A percentile compares a stretch with the other conserved stretches of the same genome.
phyloP scores from a whole-genome alignment of 1,139 yeast genomes.

The Williopsis jadinii region DNA sequence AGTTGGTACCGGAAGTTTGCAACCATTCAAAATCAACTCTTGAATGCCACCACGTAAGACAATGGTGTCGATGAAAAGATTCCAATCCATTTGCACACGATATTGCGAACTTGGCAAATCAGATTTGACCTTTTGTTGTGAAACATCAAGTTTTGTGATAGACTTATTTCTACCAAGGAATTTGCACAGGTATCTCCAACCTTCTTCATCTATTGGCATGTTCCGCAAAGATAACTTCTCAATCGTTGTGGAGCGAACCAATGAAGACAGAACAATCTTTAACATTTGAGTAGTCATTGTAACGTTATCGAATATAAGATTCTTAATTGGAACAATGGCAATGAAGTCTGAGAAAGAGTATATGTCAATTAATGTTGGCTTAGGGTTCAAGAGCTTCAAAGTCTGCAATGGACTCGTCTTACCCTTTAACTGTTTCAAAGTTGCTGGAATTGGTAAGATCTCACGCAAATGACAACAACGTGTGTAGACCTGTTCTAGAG shows the following conservation, averaged over 20 bases:
- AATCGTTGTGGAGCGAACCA: conserved; percentile 48
- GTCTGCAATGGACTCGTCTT: conserved; percentile 71
- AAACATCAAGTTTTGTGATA: conserved; percentile 66
- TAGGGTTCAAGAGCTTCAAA: conserved; percentile 76
- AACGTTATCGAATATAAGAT: conserved; percentile 78
- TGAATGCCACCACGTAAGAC: conserved; percentile 64
- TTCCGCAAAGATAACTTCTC: conserved; percentile 74
- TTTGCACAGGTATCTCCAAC: conserved; percentile 73
- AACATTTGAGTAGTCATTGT: conserved; percentile 77
- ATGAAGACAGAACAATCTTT: conserved; percentile 55
- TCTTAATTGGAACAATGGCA: conserved; percentile 74
- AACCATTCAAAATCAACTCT: conserved; percentile 78
- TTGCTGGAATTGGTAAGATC: conserved; percentile 88
- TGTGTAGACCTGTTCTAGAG: conserved; percentile 73
- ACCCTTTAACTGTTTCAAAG: conserved; percentile 73
- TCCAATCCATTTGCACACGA: conserved; percentile 75
- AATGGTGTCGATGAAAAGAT: conserved; percentile 53
- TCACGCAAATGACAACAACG: conserved; percentile 91
- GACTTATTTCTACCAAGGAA: conserved; percentile 54
- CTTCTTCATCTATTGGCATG: conserved; percentile 61
- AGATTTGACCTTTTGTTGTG: conserved; percentile 59
- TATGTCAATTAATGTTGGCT: conserved; percentile 85
- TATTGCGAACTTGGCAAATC: conserved; percentile 45
- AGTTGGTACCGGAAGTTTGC: conserved; percentile 44
- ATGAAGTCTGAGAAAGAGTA: conserved; percentile 84